Evolutionary conservation across 495 filamentous ascomycete species (phyloP).

Genomic region (Hyphodiscus hymeniophilus): DNA sequence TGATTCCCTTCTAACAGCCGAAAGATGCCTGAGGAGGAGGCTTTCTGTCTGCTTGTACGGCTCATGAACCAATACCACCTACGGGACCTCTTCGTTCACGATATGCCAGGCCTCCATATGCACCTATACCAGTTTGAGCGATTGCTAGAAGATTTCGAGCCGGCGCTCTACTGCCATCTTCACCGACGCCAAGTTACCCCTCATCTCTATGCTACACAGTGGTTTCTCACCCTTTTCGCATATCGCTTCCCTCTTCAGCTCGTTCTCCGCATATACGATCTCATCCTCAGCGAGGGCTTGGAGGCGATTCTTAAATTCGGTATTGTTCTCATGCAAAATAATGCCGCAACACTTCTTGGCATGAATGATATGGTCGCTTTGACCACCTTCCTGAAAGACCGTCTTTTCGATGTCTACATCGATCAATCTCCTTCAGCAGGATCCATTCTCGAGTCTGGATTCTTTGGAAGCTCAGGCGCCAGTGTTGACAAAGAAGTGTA

Average conservation of each 20-base stretch:
- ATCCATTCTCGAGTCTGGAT: slow-evolving; percentile 89
- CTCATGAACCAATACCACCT: slow-evolving; percentile 96
- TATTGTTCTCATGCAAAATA: slow-evolving; percentile 92
- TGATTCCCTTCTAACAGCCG: slow-evolving; percentile 5
- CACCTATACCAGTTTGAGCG: slow-evolving; percentile 93
- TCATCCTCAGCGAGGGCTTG: slow-evolving; percentile 90
- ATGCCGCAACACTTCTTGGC: slow-evolving; percentile 62
- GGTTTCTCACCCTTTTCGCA: slow-evolving; percentile 98
- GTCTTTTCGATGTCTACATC: slow-evolving; percentile 92
- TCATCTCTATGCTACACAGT: slow-evolving; percentile 94
- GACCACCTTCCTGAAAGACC: slow-evolving; percentile 85
- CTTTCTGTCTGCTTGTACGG: slow-evolving; percentile 85
- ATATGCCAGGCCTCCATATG: slow-evolving; percentile 93
- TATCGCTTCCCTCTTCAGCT: slow-evolving; percentile 97
- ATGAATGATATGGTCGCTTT: slow-evolving; percentile 88
- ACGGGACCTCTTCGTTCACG: slow-evolving; percentile 86
- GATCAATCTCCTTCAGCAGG: slow-evolving; percentile 81
- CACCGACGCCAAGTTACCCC: slow-evolving; percentile 79
- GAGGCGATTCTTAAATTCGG: slow-evolving; percentile 91
- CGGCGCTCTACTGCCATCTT: slow-evolving; percentile 91
- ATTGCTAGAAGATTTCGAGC: slow-evolving; percentile 87
- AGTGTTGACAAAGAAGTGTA: slow-evolving; percentile 93
- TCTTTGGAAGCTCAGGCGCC: slow-evolving; percentile 82
- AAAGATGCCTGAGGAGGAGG: slow-evolving; percentile 95
- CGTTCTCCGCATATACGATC: slow-evolving; percentile 91